Evolutionary conservation across 2,329 filamentous ascomycete species (phyloP), one percentile per base, ranked within the genome.

Genomic region (Aspergillus ochraceoroseus): DNA sequence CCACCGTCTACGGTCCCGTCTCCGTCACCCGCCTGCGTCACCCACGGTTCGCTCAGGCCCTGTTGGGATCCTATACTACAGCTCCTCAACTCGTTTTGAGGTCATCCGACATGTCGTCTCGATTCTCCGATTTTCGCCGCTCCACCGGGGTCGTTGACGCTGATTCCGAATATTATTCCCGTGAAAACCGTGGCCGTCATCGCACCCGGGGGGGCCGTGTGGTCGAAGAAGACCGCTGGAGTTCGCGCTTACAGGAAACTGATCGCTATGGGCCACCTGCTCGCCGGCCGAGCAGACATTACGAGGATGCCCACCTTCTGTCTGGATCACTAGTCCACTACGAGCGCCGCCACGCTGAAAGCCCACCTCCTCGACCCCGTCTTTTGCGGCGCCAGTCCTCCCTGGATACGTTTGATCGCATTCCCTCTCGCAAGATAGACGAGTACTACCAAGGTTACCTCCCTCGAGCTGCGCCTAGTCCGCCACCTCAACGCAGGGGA

Each of bases 351-450:
- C 75, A 77, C 20, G 75, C 76, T 7, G 76, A 74, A 2, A 66
- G 72, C 38, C 66, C 72, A 29, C 68, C 70, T 31, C 73, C 75
- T 22, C 75, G 84, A 31, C 88, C 87, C 2, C 72, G 73, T 19
- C 74, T 89, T 48, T 58, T 92, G 35, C 79, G 89, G 43, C 79
- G 89, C 29, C 88, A 94, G 62, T 94, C 87, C 9, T 94, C 87
- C 37, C 73, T 95, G 26, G 89, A 95, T 62, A 94, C 85, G 0
- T 95, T 87, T 59, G 89, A 95, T 64, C 81, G 88, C 33, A 80
- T 80, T 18, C 83, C 85, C 1, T 54, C 73, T 39, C 71, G 74
- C 20, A 72, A 76, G 30, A 74, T 74, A 37, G 59, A 62, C 17
- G 57, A 66, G 13, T 58, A 64, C 43, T 48, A 58, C 41, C 57